Percentiles rank a stretch among this genome's conserved stretches.
These are phyloP conservation scores for Solanum rostratum DNA, from an alignment of 257 asterid genomes.

Conservation along the genomic window DNA sequence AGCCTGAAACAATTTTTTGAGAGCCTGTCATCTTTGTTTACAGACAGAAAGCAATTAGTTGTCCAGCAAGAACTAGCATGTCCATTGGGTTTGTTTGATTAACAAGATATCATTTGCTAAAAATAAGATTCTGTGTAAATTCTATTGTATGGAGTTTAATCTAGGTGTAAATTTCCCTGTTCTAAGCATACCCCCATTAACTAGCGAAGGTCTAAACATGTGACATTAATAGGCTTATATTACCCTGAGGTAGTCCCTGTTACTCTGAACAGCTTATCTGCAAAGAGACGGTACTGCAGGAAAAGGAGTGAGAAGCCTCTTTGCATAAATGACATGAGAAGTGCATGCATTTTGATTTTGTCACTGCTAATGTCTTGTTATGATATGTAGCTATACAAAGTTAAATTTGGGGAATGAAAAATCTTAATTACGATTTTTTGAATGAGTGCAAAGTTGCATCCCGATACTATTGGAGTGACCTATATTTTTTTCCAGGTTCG, in stretches of 20 bases:
- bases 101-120: background rate
- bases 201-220: background rate
- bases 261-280: background rate
- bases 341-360: background rate
- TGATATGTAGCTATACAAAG: background rate
- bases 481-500: conserved; percentile 45
- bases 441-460: background rate
- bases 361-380: background rate
- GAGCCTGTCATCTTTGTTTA: background rate
- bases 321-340: background rate
- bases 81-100: background rate
- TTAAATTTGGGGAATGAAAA: background rate
- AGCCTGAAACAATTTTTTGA: background rate
- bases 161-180: background rate
- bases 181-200: background rate
- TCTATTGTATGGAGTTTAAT: background rate
- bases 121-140: background rate
- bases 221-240: background rate
- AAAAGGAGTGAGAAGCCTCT: background rate
- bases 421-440: background rate
- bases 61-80: background rate
- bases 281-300: background rate
- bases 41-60: background rate
- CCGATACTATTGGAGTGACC: background rate
- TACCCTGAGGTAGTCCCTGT: background rate